phyloP scores from a whole-genome alignment of 192 early-diverging fungal species.

The Entomortierella parvispora region DNA sequence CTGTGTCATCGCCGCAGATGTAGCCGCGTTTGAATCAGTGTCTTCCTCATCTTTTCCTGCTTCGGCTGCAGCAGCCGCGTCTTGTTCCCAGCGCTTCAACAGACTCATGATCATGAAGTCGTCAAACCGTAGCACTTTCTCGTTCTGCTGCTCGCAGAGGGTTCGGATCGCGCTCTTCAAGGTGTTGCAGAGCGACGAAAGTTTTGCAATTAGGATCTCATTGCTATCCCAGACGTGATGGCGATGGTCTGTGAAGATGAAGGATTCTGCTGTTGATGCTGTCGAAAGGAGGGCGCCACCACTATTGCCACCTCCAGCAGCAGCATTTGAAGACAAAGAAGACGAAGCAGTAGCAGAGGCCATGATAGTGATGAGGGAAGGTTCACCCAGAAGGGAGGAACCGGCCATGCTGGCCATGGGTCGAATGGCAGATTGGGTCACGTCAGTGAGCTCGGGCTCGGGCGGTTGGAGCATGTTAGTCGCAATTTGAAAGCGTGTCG shows the following conservation, averaged over 20 bases:
- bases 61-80: no score
- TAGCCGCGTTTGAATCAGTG: neutral
- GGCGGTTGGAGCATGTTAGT: conserved; percentile 43
- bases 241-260: neutral
- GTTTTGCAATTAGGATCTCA: conserved; percentile 24
- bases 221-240: conserved; percentile 18
- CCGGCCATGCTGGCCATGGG: conserved; percentile 8
- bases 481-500: conserved; percentile 43
- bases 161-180: conserved; percentile 27
- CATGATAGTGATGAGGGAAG: conserved; percentile 25
- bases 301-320: no score
- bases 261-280: neutral
- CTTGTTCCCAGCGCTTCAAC: conserved; percentile 43
- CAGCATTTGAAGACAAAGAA: no score
- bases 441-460: conserved; percentile 28
- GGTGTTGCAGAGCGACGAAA: conserved; percentile 21
- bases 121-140: conserved; percentile 46
- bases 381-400: conserved; percentile 43
- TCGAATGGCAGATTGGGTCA: conserved; percentile 22
- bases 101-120: conserved; percentile 41
- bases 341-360: no score
- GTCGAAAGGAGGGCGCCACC: neutral
- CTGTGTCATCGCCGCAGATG: neutral
- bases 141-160: conserved; percentile 48
- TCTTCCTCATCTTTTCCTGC: conserved; percentile 1